Evolutionary conservation across 768 basidiomycete genomes (phyloP), one percentile per base, ranked within the genome.

Genomic region (Boletus rubropictus): DNA sequence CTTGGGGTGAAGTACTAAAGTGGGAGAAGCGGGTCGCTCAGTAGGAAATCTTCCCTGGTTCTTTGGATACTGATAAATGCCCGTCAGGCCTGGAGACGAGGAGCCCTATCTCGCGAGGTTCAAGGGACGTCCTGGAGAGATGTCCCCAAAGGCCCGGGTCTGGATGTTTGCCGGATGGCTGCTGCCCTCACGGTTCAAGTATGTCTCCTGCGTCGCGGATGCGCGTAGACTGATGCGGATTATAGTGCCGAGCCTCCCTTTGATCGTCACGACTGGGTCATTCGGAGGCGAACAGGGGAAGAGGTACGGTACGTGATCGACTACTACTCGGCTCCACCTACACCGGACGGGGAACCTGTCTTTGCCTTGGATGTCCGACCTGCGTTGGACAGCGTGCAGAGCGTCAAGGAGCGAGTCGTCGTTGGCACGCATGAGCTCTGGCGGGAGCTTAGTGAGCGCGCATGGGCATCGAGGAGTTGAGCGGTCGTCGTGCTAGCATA

Each of bases 251-350:
- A 92, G 60, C 89, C 91, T 5, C 96, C 95, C 1, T 98, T 99
- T 62, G 96, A 99, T 63, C 84, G 96, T 7, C 96, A 99, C 64
- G 96, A 99, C 70, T 99, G 96, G 96, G 69, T 96, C 43, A 77
- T 99, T 44, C 86, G 86, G 25, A 83, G 95, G 42, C 71, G 72
- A 33, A 83, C 85, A 1, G 83, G 87, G 15, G 80, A 88, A 56
- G 86, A 91, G 67, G 84, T 91, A 42, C 86, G 90, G 62, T 95
- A 99, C 67, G 88, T 99, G 39, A 98, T 99, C 58, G 96, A 99
- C 72, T 99, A 99, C 69, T 98, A 98, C 68, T 88, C 89, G 39
- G 92, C 91, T 0, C 90, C 94, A 1, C 81, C 87, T 3, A 84
- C 94, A 46, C 75, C 81, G 7, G 87, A 96, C 55, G 95, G 95